phyloP scores from a whole-genome alignment of 306 rosid species.

The Cicer bijugum region DNA sequence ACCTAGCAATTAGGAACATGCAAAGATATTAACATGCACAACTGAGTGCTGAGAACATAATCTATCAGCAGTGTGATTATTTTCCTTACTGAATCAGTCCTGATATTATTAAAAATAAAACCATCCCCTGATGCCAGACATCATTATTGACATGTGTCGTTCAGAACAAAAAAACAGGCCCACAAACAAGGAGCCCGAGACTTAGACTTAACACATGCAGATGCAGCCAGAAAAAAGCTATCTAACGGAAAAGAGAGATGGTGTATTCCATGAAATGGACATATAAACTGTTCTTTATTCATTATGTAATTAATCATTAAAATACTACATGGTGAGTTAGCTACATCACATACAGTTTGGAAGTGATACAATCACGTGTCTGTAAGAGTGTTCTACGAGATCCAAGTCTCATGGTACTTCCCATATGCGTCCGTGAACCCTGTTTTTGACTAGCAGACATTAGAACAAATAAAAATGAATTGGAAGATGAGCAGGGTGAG shows the following conservation, averaged over 20 bases:
- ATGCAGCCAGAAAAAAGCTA: not conserved
- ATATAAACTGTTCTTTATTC: slow-evolving; percentile 3
- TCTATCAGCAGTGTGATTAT: too few species aligned
- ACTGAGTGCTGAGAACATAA: slow-evolving; percentile 34
- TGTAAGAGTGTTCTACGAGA: slow-evolving; percentile 86
- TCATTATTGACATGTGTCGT: slow-evolving; percentile 9
- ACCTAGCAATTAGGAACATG: slow-evolving; percentile 58
- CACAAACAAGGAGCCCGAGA: slow-evolving; percentile 6
- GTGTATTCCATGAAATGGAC: slow-evolving; percentile 21
- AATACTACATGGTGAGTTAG: slow-evolving; percentile 36
- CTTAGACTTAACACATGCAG: not conserved
- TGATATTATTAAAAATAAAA: not conserved
- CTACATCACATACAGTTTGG: slow-evolving; percentile 78
- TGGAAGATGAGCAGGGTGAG: not conserved
- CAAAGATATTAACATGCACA: slow-evolving; percentile 33
- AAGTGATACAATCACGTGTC: slow-evolving; percentile 75
- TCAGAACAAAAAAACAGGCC: slow-evolving; percentile 26
- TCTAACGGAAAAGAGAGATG: not conserved
- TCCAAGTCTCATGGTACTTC: slow-evolving; percentile 98
- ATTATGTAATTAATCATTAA: slow-evolving; percentile 31
- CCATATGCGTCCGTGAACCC: slow-evolving; percentile 99
- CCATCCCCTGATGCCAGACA: slow-evolving; percentile 27
- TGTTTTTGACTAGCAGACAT: slow-evolving; percentile 35
- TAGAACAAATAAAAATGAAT: slow-evolving; percentile 19
- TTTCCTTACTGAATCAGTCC: slow-evolving; percentile 26